Percentiles rank a stretch among this genome's conserved stretches.
Evolutionary conservation across 768 basidiomycete species (phyloP).

Genomic region (Termitomyces sp.): DNA sequence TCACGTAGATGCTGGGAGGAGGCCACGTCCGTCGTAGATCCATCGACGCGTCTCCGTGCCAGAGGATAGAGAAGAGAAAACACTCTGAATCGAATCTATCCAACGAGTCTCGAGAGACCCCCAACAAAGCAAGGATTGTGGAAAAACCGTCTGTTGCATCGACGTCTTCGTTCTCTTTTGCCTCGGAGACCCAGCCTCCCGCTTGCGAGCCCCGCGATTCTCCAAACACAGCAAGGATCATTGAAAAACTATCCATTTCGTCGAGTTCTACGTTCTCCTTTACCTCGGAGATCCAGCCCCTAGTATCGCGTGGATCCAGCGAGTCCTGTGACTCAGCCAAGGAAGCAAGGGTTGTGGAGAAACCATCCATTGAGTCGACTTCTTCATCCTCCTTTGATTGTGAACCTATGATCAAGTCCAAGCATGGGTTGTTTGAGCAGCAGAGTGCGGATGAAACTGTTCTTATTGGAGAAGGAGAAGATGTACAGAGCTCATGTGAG

Average conservation of each 20-base stretch:
- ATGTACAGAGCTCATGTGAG: conserved; percentile 48
- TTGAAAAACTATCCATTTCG: conserved; percentile 60
- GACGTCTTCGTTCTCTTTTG: not conserved
- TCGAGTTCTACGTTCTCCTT: conserved; percentile 52
- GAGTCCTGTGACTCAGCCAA: conserved; percentile 33
- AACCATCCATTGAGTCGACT: conserved; percentile 57
- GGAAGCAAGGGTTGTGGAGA: conserved; percentile 46
- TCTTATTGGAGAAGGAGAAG: conserved; percentile 63
- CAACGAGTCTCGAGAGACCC: conserved; percentile 29
- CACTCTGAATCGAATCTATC: conserved; percentile 27
- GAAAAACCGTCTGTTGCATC: conserved; percentile 66
- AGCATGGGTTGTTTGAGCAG: conserved; percentile 53
- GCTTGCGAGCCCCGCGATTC: conserved; percentile 27
- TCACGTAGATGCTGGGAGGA: conserved; percentile 69
- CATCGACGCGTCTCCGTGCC: conserved; percentile 66
- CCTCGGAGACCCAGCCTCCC: conserved; percentile 25
- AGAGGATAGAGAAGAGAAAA: conserved; percentile 59
- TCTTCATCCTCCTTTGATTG: conserved; percentile 47
- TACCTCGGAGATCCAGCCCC: conserved; percentile 37
- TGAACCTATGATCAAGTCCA: conserved; percentile 63
- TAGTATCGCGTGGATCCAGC: conserved; percentile 19
- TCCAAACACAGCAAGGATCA: conserved; percentile 40
- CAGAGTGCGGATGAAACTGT: conserved; percentile 65
- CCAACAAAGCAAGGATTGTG: conserved; percentile 43
- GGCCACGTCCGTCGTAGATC: conserved; percentile 69